Evolutionary conservation across 768 basidiomycete genomes (phyloP), one percentile per base, ranked within the genome.

Genomic region (Amanita pseudoporphyria): DNA sequence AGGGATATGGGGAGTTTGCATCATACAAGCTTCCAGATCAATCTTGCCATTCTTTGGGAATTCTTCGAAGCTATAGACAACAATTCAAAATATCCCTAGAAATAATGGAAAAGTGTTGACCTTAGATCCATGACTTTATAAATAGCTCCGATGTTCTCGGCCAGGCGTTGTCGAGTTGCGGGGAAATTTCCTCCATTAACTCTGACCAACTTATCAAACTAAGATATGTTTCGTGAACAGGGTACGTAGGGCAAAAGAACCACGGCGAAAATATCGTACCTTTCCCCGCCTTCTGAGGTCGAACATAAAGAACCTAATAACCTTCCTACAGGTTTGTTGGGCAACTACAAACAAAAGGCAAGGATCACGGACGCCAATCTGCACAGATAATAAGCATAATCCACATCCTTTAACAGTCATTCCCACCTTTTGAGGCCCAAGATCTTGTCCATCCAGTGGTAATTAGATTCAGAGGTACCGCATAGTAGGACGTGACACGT

Each of bases 371-470:
- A 45, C 30, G 5, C 45, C 45, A 16, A 45, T 45, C 45, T 45
- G 31, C 12, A 21, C 14, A 22, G 12, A 33, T 30, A 21, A 31
- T 7, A 19, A 1, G 21, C 4, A 51, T 44, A 31, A 52, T 44
- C 18, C 12, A 39, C 18, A 31, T 39, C 18, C 24, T 13, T 10
- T 16, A 37, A 32, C 19, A 10, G 21, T 28, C 9, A 24, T 10
- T 50, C 70, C 48, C 50, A 86, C 89, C 76, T 92, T 83, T 89
- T 13, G 91, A 94, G 37, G 87, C 89, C n/a, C 92, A 92, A 32
- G 85, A 79, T 10, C 81, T 82, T 9, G 88, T 91, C 87, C 88
- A 95, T 62, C 93, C 92, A 45, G 92, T 95, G 54, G 92, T 95
- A 63, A 95, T 95, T 71, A 49, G n/a, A n/a, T n/a, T n/a, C n/a